Evolutionary conservation across 805 yeast genomes (phyloP), one percentile per base, ranked within the genome.

Genomic region (Diddensiella transvaalensis): DNA sequence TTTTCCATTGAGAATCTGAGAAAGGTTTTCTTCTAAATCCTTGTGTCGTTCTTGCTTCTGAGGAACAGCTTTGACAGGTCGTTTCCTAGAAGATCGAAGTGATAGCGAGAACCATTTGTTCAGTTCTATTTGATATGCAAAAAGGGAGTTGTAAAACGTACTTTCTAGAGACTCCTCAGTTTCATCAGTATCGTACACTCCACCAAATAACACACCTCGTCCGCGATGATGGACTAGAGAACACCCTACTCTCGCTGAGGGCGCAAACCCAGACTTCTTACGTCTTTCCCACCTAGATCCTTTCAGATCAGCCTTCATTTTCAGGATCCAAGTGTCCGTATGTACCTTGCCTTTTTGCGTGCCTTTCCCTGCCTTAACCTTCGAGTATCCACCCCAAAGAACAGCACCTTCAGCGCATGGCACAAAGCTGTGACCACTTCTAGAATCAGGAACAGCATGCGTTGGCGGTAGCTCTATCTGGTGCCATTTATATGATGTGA

Each of bases 241-340:
- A 61, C 95, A 85, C 0, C 99, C 98, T n/a, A 87, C 96, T 59
- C 98, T 77, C 11, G 97, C 86, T 1, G 91, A 79, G 3, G 97
- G 97, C 52, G 83, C 89, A 63, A 83, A 86, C 2, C 96, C 96
- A 62, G 87, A 91, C 57, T 87, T 88, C 52, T 87, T 79, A 56
- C 95, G 78, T 62, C 96, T 76, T 67, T 93, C 98, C 85, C 96
- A 90, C 54, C 95, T 72, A 3, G 86, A 74, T 2, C 76, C 84
- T 51, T 79, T 76, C 15, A 89, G 74, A 62, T 91, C 96, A 17
- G 84, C 68, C 63, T 87, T 87, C 95, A 91, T 87, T 60, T 85
- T 87, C 56, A 91, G 68, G 15, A 78, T 63, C 98, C 99, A 91
- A 48, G 85, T 75, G 62, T 93, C 99, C 18, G 79, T 74, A 55